Evolutionary conservation across 805 yeast species (phyloP), one percentile per base, ranked within the genome.

Genomic region (Cyberlindnera bimundalis): DNA sequence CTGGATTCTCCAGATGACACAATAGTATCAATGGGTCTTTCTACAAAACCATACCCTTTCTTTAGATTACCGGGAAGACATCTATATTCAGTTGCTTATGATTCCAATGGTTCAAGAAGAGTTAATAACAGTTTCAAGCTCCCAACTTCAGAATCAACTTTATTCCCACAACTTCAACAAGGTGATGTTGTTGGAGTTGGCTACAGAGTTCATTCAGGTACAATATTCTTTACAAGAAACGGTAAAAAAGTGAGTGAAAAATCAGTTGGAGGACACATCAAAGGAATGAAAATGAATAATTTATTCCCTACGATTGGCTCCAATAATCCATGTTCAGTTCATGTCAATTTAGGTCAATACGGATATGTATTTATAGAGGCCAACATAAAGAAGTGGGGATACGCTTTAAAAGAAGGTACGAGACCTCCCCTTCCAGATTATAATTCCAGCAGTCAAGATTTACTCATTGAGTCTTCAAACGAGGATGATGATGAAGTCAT

Each of bases 101-200:
- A 84, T 58, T 74, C 85, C 2, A 76, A 79, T 5, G 95, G 95
- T 2, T 75, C 79, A 44, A 63, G 83, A 41, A 70, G 86, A 46
- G 73, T 84, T 36, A 81, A 79, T 53, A 75, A 52, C 86, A 88
- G 17, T 76, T 80, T 46, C 51, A 54, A 28, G 65, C 71, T 16
- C 60, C 6, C 48, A 15, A 28, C n/a, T 6, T 24, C 35, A 2
- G 47, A 45, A 21, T 32, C 67, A 12, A 59, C 64, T 0, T 56
- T 66, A n/a, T 58, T 68, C 32, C 71, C 73, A 3, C 56, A 55
- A 27, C 48, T 85, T 31, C 71, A 75, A 19, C 83, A 84, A 53
- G 98, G 97, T 23, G 99, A 93, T 62, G 95, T 91, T 12, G 73
- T 93, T 4, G 99, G 99, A 1, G 79, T 90, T 29, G 99, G 99